phyloP scores from a whole-genome alignment of 2,329 filamentous ascomycete genomes.

The Penicillium griseofulvum region DNA sequence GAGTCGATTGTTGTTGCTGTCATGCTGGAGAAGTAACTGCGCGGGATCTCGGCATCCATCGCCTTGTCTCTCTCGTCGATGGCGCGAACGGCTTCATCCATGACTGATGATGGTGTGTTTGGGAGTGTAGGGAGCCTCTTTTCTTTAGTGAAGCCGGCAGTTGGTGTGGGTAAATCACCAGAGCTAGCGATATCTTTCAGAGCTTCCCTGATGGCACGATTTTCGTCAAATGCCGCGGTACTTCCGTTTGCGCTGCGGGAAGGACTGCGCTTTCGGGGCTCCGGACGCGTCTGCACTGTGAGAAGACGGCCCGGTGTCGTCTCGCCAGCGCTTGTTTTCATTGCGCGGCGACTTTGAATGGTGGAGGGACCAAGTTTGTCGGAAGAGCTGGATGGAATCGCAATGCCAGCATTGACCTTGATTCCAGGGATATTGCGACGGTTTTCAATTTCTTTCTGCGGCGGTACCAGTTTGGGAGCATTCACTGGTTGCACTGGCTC shows the following conservation, averaged over 20 bases:
- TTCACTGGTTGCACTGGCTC: constrained; percentile 10
- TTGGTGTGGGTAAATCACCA: constrained; percentile 26
- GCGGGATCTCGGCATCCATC: constrained; percentile 33
- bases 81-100: constrained; percentile 41
- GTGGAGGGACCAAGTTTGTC: constrained; percentile 22
- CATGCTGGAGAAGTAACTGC: constrained; percentile 46
- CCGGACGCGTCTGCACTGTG: constrained; percentile 27
- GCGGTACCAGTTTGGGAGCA: constrained; percentile 1
- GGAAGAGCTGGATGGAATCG: constrained; percentile 4
- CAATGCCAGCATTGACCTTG: constrained; percentile 8
- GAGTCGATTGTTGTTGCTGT: constrained; percentile 32
- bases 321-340: constrained; percentile 30
- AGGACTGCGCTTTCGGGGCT: constrained; percentile 8
- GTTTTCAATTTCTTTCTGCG: constrained; percentile 7
- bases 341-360: constrained; percentile 39
- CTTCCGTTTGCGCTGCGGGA: constrained; percentile 11
- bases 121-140: constrained; percentile 48
- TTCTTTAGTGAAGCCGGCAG: constrained; percentile 28
- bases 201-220: constrained; percentile 10
- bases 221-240: constrained; percentile 14
- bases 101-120: constrained; percentile 47
- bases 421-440: constrained; percentile 18
- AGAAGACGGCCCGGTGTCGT: constrained; percentile 28
- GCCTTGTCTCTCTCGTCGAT: constrained; percentile 34
- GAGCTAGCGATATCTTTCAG: constrained; percentile 8